Percentiles rank a stretch among this genome's conserved stretches.
Conservation (phyloP, 495 filamentous ascomycete genomes). For the Penicillium verhagenii region DNA sequence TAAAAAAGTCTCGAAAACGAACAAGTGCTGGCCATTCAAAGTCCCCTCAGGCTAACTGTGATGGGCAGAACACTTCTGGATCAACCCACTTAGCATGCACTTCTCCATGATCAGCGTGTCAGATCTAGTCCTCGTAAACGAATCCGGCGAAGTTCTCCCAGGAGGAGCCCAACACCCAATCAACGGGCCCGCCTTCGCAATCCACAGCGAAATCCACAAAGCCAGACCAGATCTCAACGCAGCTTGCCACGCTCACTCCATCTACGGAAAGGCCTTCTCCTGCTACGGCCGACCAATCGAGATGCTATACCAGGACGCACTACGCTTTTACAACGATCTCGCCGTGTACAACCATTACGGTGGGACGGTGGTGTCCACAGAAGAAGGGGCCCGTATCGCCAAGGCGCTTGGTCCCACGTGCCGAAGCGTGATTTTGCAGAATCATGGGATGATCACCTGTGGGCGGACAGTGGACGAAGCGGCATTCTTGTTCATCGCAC, state of each 20-base stretch:
- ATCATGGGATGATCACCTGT: constrained; percentile 58
- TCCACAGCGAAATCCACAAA: constrained; percentile 39
- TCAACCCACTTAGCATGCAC: constrained; percentile 62
- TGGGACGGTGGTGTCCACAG: constrained; percentile 49
- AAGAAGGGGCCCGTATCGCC: constrained; percentile 53
- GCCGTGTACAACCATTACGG: constrained; percentile 42
- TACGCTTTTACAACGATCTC: constrained; percentile 44
- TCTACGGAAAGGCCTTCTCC: constrained; percentile 26
- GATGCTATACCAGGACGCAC: constrained; percentile 46
- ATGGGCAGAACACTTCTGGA: constrained; percentile 64
- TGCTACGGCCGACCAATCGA: constrained; percentile 25
- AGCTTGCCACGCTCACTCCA: constrained; percentile 30
- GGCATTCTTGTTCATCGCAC: constrained; percentile 54
- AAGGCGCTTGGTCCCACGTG: constrained; percentile 53
- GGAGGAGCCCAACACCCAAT: constrained; percentile 39
- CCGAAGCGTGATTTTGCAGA: constrained; percentile 53
- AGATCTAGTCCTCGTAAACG: constrained; percentile 29
- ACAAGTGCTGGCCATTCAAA: no score
- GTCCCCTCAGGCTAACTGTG: no score
- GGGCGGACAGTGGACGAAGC: constrained; percentile 56
- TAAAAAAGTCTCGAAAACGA: no score
- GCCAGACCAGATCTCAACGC: constrained; percentile 32
- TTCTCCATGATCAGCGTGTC: constrained; percentile 52
- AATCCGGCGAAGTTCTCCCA: constrained; percentile 23
- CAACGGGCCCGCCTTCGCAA: constrained; percentile 60